Base-by-base conservation (phyloP, 345 rosid genomes). In the Geranium brycei region DNA sequence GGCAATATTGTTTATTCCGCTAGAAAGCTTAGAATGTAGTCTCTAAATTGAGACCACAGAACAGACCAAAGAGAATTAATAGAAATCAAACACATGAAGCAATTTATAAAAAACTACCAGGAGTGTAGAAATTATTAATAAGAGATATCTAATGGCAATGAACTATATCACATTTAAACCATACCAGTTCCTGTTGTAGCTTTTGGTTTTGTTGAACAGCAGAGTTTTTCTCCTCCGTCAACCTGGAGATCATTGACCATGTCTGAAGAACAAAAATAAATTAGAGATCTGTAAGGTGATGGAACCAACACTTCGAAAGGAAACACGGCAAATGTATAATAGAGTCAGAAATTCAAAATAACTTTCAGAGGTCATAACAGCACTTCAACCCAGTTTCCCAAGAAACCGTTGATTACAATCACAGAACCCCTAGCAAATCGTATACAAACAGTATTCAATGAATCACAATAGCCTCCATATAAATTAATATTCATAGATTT, bases 161-260 rank as follows among this genome's bases (percentile, higher is more conserved):
- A 28, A 7, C 4, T 15, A 55, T 62, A 31, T 11, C 41, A 35
- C 63, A 14, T 23, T 7, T 59, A 56, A 71, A 8, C 18, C 73
- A 64, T 81, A 91, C 97, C 96, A 91, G 76, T 81, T 88, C 97
- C 63, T 68, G 81, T 28, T 14, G 76, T 64, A 91, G 83, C 82
- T 65, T 78, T 70, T 81, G 80, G 66, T 75, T 83, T 77, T 80
- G 88, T 58, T 81, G 80, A 38, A 83, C 63, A 31, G 91, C 95
- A 67, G 66, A 58, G 61, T 81, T 55, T 79, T 87, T 91, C 81
- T 91, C 96, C 17, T 86, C 91, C 0, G 90, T 88, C 79, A 91
- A 70, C 69, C 72, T 85, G 18, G 88, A 82, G 59, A 91, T 83
- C 67, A 79, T 35, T n/a, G 95, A 79, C 93, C 88, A 86, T 19